Evolutionary conservation across 345 rosid species (phyloP).

Genomic region (Melaleuca alternifolia): DNA sequence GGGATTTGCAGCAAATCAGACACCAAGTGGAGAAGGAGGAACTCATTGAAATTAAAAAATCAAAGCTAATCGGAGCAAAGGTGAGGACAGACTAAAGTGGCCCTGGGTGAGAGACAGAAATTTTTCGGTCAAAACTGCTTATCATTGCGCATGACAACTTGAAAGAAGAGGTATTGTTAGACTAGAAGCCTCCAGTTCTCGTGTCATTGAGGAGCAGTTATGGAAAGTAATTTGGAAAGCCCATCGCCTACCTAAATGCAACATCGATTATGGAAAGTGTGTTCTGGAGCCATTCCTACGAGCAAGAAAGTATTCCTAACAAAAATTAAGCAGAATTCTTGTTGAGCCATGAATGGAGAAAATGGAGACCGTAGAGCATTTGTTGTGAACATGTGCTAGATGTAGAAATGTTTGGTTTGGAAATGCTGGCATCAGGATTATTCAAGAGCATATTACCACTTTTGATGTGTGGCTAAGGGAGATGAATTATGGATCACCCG

Average conservation of each 20-base stretch:
- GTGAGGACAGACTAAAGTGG: not conserved
- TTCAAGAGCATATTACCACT: not conserved
- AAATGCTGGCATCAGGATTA: not conserved
- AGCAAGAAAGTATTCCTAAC: not conserved
- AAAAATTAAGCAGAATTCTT: not conserved
- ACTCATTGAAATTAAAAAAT: not conserved
- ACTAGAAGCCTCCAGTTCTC: not conserved
- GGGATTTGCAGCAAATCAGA: not conserved
- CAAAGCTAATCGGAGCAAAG: not conserved
- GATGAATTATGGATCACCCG: not conserved
- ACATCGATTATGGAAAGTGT: not conserved
- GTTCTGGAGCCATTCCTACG: not conserved
- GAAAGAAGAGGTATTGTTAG: not conserved
- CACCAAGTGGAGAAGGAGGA: not conserved
- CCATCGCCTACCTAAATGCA: not conserved
- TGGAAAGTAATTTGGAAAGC: not conserved
- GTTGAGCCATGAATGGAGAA: not conserved
- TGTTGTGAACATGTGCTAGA: not conserved
- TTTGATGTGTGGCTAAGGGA: not conserved
- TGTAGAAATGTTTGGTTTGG: not conserved
- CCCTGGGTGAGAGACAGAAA: not conserved
- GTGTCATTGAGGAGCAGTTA: not conserved
- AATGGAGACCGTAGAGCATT: not conserved
- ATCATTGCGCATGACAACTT: not conserved
- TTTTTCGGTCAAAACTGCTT: not conserved